These are phyloP conservation scores for Debaryomyces singareniensis DNA, from an alignment of 1,139 yeast species.

Conservation along the genomic window DNA sequence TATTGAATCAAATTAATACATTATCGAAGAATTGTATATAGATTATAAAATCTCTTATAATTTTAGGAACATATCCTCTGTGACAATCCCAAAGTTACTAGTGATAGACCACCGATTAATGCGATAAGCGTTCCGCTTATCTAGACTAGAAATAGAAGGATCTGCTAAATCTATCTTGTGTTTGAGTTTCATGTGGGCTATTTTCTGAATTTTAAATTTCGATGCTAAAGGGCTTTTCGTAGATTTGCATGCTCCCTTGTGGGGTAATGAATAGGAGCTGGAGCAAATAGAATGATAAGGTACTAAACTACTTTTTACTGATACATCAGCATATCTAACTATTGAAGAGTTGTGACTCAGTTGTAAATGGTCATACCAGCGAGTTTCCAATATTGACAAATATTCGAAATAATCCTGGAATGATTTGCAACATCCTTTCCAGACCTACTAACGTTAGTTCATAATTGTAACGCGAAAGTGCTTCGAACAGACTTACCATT, in stretches of 20 bases:
- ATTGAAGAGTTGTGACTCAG: constrained; percentile 5
- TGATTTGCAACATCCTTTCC: constrained; percentile 11
- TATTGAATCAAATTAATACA: too few relatives aligned
- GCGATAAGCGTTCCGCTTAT: constrained; percentile 3
- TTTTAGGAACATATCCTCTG: constrained; percentile 8
- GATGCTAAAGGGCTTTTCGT: background rate
- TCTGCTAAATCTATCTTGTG: too few relatives aligned
- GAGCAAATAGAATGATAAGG: constrained; percentile 2
- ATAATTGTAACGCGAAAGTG: background rate
- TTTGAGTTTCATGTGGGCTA: too few relatives aligned
- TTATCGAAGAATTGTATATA: too few relatives aligned
- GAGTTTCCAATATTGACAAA: constrained; percentile 17
- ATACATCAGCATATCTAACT: background rate
- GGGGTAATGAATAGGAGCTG: constrained; percentile 3
- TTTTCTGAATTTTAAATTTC: constrained; percentile 5
- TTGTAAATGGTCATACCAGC: constrained; percentile 6
- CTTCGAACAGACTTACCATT: constrained; percentile 10
- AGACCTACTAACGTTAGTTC: constrained; percentile 10
- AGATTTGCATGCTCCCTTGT: background rate
- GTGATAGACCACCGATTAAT: constrained; percentile 6
- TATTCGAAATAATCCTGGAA: constrained; percentile 15
- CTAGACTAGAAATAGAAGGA: too few relatives aligned
- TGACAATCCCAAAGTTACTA: constrained; percentile 7
- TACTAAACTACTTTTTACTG: background rate
- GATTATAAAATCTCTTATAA: too few relatives aligned